Base-by-base conservation (phyloP, 495 filamentous ascomycete species). In the Penicillium lagena region DNA sequence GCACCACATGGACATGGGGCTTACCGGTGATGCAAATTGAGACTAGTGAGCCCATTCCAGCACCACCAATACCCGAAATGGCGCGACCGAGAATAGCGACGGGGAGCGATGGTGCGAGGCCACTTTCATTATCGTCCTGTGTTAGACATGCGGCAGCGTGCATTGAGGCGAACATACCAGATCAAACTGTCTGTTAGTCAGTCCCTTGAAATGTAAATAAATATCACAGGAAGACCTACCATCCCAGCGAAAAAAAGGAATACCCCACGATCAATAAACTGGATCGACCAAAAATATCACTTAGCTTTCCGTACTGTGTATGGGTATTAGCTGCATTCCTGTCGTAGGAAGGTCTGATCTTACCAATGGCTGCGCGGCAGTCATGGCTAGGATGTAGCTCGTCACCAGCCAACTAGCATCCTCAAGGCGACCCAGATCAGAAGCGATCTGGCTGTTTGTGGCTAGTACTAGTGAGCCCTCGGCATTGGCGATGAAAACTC, bases 281-380 rank as follows among this genome's bases (percentile, higher is more conserved):
- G 39, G 39, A 15, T 41, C 39, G 29, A 30, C 39, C 39, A n/a
- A 14, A 41, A 13, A 41, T 41, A 13, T 31, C 33, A 30, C 39
- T 32, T 7, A 41, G 39, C 12, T 41, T 41, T 11, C 27, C 39
- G 11, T 41, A 41, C 39, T 41, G 7, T 7, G 14, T 14, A 31
- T 1, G 5, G 12, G 1, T 8, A 12, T 41, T 13, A 41, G 39
- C 4, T 22, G 22, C 22, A 22, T 22, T 22, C 22, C 22, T 22
- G 22, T 22, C 11, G 9, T 14, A n/a, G 5, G 28, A 7, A 31
- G 7, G 0, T 30, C 5, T 9, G 14, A 2, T 31, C 39, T 0
- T 15, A 41, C 39, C 11, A 41, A 13, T 14, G 33, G 17, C 12
- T 41, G 39, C 11, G 33, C 39, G n/a, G 39, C 17, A 13, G 29